Conservation (phyloP, 257 asterid genomes). For the Eustoma russellianum region DNA sequence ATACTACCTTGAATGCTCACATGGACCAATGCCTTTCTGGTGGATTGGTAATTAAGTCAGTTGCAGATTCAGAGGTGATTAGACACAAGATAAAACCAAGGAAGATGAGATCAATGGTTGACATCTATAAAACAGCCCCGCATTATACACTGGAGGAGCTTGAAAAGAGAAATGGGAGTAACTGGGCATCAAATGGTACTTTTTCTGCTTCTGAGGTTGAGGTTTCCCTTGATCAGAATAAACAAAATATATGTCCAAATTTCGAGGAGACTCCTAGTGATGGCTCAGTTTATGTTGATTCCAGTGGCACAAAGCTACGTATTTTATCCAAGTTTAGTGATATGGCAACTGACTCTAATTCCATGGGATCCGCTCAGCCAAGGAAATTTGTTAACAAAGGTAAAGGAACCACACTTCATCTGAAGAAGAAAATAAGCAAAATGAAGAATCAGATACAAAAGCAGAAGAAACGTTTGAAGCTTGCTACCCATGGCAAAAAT, state of each 20-base stretch:
- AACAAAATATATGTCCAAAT: slow-evolving; percentile 15
- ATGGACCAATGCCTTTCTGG: slow-evolving; percentile 93
- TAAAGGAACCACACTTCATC: slow-evolving; percentile 26
- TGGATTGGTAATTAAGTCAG: slow-evolving; percentile 37
- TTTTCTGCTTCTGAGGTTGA: slow-evolving; percentile 45
- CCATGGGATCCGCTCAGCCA: slow-evolving; percentile 16
- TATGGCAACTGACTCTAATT: slow-evolving; percentile 21
- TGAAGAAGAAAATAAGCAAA: slow-evolving; percentile 46
- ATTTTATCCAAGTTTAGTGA: slow-evolving; percentile 68
- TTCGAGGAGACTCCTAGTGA: slow-evolving; percentile 36
- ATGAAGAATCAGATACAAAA: slow-evolving; percentile 27
- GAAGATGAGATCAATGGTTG: slow-evolving; percentile 64
- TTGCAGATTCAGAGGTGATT: slow-evolving; percentile 32
- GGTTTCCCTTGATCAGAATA: slow-evolving; percentile 22
- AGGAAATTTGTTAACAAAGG: slow-evolving; percentile 28
- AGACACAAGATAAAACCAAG: slow-evolving; percentile 72
- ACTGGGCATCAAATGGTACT: slow-evolving; percentile 48
- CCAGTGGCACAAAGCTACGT: slow-evolving; percentile 75
- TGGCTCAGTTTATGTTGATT: slow-evolving; percentile 67
- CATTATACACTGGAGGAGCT: slow-evolving; percentile 83
- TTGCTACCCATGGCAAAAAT: slow-evolving; percentile 25
- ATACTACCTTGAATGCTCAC: slow-evolving; percentile 95
- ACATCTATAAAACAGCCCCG: slow-evolving; percentile 57
- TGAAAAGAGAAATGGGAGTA: slow-evolving; percentile 77
- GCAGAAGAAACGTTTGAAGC: slow-evolving; percentile 30